These are phyloP conservation scores for Phytophthora constricta DNA, from an alignment of 352 stramenopile species.

Conservation along the genomic window DNA sequence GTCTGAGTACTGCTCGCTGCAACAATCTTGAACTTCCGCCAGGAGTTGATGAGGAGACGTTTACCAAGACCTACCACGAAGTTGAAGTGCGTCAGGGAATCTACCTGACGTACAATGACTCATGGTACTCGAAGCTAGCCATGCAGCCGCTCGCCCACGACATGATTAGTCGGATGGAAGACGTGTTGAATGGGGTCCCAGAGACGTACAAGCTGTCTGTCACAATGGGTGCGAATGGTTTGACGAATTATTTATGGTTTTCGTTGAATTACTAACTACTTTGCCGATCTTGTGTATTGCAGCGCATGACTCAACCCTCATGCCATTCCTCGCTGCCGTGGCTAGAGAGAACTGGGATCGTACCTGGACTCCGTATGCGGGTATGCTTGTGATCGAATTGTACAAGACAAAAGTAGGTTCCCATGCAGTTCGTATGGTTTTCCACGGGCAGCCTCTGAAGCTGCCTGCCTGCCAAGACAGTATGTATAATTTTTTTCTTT, in stretches of 20 bases:
- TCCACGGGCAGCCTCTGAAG: constrained; percentile 73
- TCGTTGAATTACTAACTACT: background rate
- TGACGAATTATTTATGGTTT: background rate
- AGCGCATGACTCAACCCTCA: constrained; percentile 86
- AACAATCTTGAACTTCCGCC: constrained; percentile 71
- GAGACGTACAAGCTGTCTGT: constrained; percentile 68
- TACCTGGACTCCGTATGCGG: constrained; percentile 86
- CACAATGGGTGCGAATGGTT: constrained; percentile 70
- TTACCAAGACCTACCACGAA: constrained; percentile 79
- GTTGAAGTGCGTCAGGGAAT: constrained; percentile 71
- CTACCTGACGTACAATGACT: constrained; percentile 80
- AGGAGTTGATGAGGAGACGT: constrained; percentile 74
- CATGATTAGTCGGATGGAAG: constrained; percentile 69
- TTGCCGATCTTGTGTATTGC: constrained; percentile 1
- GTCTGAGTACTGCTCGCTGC: constrained; percentile 81
- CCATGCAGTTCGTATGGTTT: constrained; percentile 71
- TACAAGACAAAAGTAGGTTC: constrained; percentile 77
- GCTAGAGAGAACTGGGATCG: constrained; percentile 81
- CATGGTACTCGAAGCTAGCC: constrained; percentile 81
- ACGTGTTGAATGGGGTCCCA: constrained; percentile 42
- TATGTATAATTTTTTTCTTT: constrained; percentile 27
- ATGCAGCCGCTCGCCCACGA: constrained; percentile 87
- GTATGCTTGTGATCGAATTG: constrained; percentile 75
- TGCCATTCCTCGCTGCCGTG: constrained; percentile 80
- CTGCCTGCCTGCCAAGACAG: constrained; percentile 80